These are phyloP conservation scores for Clathrospora elynae DNA, from an alignment of 2,329 filamentous ascomycete species.

Conservation along the genomic window DNA sequence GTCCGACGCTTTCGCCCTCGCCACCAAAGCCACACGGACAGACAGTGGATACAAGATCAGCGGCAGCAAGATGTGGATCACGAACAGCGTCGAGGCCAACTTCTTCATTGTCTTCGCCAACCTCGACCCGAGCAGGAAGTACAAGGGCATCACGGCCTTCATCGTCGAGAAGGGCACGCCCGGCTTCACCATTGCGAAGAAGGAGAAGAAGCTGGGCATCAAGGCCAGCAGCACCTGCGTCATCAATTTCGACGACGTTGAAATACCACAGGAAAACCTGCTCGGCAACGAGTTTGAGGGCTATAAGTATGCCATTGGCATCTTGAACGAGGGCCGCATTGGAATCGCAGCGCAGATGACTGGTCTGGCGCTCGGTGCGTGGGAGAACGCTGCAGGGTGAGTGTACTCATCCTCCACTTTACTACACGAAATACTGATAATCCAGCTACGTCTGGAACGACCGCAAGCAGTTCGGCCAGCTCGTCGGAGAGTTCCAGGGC, in stretches of 20 bases:
- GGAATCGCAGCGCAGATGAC: constrained; percentile 99
- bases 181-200: constrained; percentile 96
- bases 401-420: constrained; percentile 26
- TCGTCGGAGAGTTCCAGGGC: constrained; percentile 95
- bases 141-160: constrained; percentile 97
- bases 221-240: constrained; percentile 95
- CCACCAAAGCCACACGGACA: constrained; percentile 86
- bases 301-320: constrained; percentile 95
- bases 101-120: constrained; percentile 99
- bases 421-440: background rate
- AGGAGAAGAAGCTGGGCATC: constrained; percentile 99
- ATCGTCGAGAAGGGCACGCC: constrained; percentile 87
- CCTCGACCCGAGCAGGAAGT: constrained; percentile 86
- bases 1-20: constrained; percentile 93
- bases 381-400: constrained; percentile 86
- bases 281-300: constrained; percentile 88
- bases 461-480: constrained; percentile 91
- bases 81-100: constrained; percentile 89
- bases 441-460: constrained; percentile 93
- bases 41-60: constrained; percentile 82
- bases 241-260: constrained; percentile 94
- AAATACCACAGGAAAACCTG: constrained; percentile 84
- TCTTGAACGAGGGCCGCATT: constrained; percentile 95
- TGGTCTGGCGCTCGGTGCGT: constrained; percentile 89
- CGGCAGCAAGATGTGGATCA: constrained; percentile 99